phyloP scores from a whole-genome alignment of 192 early-diverging fungal genomes.

The Pilobolus umbonatus region DNA sequence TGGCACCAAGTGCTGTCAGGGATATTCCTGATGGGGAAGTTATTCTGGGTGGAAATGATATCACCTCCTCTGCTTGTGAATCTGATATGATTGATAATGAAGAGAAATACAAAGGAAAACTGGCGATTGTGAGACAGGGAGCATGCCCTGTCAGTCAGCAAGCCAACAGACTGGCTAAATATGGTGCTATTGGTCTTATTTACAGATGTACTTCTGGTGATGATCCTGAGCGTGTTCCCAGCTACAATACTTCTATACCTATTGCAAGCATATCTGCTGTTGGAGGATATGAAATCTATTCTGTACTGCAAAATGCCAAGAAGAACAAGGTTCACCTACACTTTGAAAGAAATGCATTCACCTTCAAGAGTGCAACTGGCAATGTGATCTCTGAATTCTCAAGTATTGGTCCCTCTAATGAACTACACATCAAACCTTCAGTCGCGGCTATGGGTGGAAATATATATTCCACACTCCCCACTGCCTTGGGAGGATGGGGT shows the following conservation, averaged over 20 bases:
- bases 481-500: conserved; percentile 37
- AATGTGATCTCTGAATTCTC: conserved; percentile 69
- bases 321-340: conserved; percentile 34
- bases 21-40: neutral
- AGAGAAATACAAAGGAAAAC: conserved; percentile 37
- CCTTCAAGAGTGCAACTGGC: conserved; percentile 41
- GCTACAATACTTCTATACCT: conserved; percentile 44
- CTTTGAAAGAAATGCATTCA: conserved; percentile 42
- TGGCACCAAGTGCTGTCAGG: conserved; percentile 24
- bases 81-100: conserved; percentile 30
- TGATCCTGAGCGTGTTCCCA: conserved; percentile 21
- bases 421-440: conserved; percentile 55
- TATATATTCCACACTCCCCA: conserved; percentile 48
- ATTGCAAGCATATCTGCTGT: conserved; percentile 47
- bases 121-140: conserved; percentile 64
- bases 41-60: neutral
- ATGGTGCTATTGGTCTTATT: conserved; percentile 61
- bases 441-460: conserved; percentile 47
- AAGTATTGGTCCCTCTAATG: conserved; percentile 65
- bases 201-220: conserved; percentile 49
- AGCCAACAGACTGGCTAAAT: conserved; percentile 41
- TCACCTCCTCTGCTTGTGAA: neutral
- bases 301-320: conserved; percentile 33
- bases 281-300: conserved; percentile 47
- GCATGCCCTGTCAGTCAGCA: conserved; percentile 64